Conservation (phyloP, 768 basidiomycete genomes). For the Podaxis pistillaris region DNA sequence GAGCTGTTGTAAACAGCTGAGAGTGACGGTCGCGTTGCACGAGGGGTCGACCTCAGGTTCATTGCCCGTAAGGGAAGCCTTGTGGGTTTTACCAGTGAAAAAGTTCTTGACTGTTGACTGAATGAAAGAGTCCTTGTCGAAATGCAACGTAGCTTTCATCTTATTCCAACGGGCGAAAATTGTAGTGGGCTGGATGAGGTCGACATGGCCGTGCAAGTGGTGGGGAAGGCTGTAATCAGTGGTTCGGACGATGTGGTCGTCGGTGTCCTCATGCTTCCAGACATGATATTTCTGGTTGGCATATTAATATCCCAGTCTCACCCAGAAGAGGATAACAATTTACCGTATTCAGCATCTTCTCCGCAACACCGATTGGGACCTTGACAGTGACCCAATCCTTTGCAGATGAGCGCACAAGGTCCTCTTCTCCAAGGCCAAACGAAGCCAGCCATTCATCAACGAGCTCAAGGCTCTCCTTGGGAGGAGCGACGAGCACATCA, state of each 20-base stretch:
- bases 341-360: conserved; percentile 72
- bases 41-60: conserved; percentile 16
- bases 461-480: conserved; percentile 44
- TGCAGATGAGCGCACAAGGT: conserved; percentile 56
- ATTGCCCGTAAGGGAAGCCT: conserved; percentile 16
- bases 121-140: conserved; percentile 15
- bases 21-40: conserved; percentile 50
- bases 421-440: conserved; percentile 49
- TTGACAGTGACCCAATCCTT: conserved; percentile 67
- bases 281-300: conserved; percentile 54
- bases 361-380: conserved; percentile 57
- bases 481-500: conserved; percentile 59
- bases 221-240: conserved; percentile 66
- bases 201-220: conserved; percentile 56
- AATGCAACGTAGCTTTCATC: conserved; percentile 37
- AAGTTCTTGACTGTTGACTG: not conserved
- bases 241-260: conserved; percentile 61
- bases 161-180: conserved; percentile 51
- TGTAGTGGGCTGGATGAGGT: conserved; percentile 72
- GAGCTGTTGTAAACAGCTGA: conserved; percentile 51
- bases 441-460: conserved; percentile 63
- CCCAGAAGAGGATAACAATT: conserved; percentile 19
- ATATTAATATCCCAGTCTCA: not conserved
- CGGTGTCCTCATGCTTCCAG: conserved; percentile 54
- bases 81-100: conserved; percentile 23